Evolutionary conservation across 2,329 filamentous ascomycete genomes (phyloP), one percentile per base, ranked within the genome.

Genomic region (Arachnopeziza araneosa): DNA sequence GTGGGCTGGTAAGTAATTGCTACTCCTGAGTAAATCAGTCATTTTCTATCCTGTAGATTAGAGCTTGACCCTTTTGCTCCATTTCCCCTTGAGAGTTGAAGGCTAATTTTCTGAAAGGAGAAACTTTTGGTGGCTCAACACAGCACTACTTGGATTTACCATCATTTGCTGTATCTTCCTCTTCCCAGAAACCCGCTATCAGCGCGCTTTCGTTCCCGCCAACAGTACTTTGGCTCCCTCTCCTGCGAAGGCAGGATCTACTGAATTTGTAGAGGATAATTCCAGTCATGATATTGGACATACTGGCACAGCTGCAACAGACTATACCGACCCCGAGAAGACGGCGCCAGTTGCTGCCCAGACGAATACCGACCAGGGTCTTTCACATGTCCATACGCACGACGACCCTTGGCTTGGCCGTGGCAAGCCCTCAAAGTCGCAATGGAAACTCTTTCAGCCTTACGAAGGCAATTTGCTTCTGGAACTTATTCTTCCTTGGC

Each of bases 51-150:
- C 26, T 30, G 26, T 30, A 9, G 5, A 9, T 9, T 9, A 5
- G 26, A 9, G 26, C 26, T 9, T 30, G 26, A 9, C 26, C 9
- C 26, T 30, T 30, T 9, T 9, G 26, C 26, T 30, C 26, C n/a
- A n/a, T n/a, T n/a, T n/a, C n/a, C n/a, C n/a, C n/a, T n/a, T n/a
- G n/a, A n/a, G n/a, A n/a, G n/a, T n/a, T n/a, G n/a, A n/a, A n/a
- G n/a, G 4, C 26, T 30, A 30, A 30, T 30, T 9, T 30, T 4
- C 26, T 4, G 4, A 30, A 4, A 30, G 26, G 81, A 75, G 83
- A 24, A 83, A 75, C 67, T 88, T 88, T 70, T 88, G 83, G 82
- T 88, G 84, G 84, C 75, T 88, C 63, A 86, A 87, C 63, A 80
- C 83, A 1, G 85, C 70, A 1, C 55, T 87, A 1, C 71, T 84